phyloP scores from a whole-genome alignment of 1,284 basidiomycete genomes.

The Cutaneotrichosporon sp. region DNA sequence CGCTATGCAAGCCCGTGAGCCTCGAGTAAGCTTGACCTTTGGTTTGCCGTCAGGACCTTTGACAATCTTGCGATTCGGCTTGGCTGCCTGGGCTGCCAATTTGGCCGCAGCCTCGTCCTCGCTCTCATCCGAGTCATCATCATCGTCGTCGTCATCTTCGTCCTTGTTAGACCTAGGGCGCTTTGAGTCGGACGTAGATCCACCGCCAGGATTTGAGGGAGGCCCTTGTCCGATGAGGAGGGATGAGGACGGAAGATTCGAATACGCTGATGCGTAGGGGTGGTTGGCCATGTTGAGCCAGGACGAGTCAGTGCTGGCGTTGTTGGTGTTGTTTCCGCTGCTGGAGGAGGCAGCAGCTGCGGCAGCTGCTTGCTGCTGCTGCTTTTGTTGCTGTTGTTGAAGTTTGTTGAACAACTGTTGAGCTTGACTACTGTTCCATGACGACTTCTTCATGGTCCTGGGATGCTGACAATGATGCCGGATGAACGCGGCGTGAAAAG shows the following conservation, averaged over 20 bases:
- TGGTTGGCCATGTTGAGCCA: conserved; percentile 23
- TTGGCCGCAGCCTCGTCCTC: conserved; percentile 29
- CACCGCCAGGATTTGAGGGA: conserved; percentile 1
- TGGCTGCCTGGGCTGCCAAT: conserved; percentile 15
- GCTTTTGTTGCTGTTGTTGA: conserved; percentile 8
- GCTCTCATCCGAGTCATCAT: conserved; percentile 32
- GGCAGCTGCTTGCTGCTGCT: conserved; percentile 3
- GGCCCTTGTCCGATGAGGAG: conserved; percentile 1
- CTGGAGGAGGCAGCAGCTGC: not conserved
- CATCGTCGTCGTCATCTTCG: conserved; percentile 19
- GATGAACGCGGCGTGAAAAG: not conserved
- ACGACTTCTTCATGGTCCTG: conserved; percentile 13
- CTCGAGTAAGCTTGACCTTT: conserved; percentile 79
- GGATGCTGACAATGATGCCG: not conserved
- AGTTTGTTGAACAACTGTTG: conserved; percentile 5
- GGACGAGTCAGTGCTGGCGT: not conserved
- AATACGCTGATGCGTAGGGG: conserved; percentile 42
- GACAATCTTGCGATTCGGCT: conserved; percentile 23
- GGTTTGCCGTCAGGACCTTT: conserved; percentile 39
- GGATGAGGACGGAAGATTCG: conserved; percentile 21
- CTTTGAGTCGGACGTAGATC: conserved; percentile 8
- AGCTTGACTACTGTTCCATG: conserved; percentile 13
- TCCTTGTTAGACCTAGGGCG: conserved; percentile 17
- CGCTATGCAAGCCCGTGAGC: conserved; percentile 54
- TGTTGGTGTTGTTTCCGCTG: not conserved